Base-by-base conservation (phyloP, 345 rosid genomes). In the Lagerstroemia speciosa region DNA sequence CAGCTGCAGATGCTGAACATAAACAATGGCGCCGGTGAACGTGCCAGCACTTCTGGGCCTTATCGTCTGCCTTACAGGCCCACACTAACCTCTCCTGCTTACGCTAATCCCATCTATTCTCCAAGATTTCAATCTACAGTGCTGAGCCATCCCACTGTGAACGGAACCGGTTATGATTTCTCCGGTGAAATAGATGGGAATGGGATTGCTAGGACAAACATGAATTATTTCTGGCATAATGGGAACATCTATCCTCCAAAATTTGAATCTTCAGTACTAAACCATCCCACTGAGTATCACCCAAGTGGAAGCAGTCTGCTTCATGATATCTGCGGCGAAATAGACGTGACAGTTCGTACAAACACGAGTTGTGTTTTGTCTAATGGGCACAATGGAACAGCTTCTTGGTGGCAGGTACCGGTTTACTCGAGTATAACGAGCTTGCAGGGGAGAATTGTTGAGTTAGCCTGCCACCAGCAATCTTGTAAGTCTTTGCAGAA, bases 381-480 rank as follows among this genome's bases (percentile, higher is more conserved):
- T 29, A 37, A 63, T 19, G 24, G 66, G 11, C 41, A 63, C 41
- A 37, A 8, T 29, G 19, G 66, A 63, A 16, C 26, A 6, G 31
- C 63, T 15, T 2, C 15, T 63, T 63, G 14, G n/a, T 46, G 12
- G 15, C 27, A 3, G 9, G 12, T 9, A 15, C 34, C 15, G 45
- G 1, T 64, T 37, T 64, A n/a, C 43, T 37, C 27, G 40, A 29
- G 77, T 67, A n/a, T 84, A 67, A 72, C 66, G 69, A 78, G 76
- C 41, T 60, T 70, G 71, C 76, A 74, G 67, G 88, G 85, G 4
- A 64, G 65, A 48, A 17, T 85, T 9, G 63, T 79, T 73, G 34
- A 32, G 6, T 38, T 82, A 8, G 87, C 91, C 27, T 85, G 45
- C 72, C 83, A 84, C 67, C 79, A 66, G 62, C 1, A n/a, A 0